phyloP scores from a whole-genome alignment of 2,329 filamentous ascomycete genomes.

The Huntiella savannae region DNA sequence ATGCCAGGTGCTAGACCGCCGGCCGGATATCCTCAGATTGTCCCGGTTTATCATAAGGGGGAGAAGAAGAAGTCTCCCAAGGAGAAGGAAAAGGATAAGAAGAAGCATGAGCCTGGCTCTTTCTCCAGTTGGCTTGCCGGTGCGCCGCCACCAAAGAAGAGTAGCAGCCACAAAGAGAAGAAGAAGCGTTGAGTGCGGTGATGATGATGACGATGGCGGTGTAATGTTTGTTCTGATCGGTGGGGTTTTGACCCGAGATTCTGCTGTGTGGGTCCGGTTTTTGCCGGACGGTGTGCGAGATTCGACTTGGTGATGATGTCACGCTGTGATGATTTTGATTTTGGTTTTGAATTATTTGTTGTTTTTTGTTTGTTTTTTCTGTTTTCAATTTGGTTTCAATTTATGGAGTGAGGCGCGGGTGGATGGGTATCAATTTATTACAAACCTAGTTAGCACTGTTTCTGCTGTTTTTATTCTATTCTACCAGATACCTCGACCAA shows the following conservation, averaged over 20 bases:
- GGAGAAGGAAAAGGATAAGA: conserved; percentile 1
- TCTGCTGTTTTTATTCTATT: no score
- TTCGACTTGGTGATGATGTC: not conserved
- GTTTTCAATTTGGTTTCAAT: no score
- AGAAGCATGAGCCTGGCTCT: not conserved
- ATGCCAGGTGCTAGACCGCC: not conserved
- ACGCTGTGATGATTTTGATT: not conserved
- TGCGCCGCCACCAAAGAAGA: not conserved
- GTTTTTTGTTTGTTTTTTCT: no score
- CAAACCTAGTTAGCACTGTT: no score
- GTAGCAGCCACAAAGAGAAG: not conserved
- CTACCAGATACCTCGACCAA: no score
- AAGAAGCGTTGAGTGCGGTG: not conserved
- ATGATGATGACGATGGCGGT: not conserved
- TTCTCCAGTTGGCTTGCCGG: not conserved
- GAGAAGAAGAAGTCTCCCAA: not conserved
- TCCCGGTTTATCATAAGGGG: not conserved
- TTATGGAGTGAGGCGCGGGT: no score
- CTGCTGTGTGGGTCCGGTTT: not conserved
- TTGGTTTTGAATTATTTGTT: not conserved
- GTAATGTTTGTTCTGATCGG: not conserved
- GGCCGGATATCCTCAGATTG: not conserved
- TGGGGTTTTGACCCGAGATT: not conserved
- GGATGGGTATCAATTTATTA: no score
- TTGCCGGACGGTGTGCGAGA: not conserved